Percentiles rank a stretch among this genome's conserved stretches.
phyloP scores from a whole-genome alignment of 306 rosid genomes.

The Cucurbita moschata region DNA sequence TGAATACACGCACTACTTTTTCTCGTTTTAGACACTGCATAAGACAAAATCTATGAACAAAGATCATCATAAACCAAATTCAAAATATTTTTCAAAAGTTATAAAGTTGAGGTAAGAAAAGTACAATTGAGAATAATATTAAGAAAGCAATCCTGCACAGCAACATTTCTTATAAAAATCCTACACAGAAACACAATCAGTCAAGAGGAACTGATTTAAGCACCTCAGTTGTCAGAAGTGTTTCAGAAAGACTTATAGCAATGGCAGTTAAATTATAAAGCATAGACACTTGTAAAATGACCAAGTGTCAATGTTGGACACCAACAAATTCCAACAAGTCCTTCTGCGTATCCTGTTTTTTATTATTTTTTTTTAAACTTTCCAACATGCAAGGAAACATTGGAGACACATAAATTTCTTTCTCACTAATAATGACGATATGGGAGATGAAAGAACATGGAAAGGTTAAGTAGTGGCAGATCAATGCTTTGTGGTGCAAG shows the following conservation, averaged over 20 bases:
- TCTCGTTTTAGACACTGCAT: constrained; percentile 69
- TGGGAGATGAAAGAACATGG: background rate
- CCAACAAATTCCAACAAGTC: background rate
- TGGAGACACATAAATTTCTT: too few species aligned
- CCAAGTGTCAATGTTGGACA: background rate
- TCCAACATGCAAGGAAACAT: too few species aligned
- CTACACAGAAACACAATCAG: background rate
- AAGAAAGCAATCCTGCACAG: background rate
- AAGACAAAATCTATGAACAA: constrained; percentile 1
- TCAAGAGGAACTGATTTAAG: background rate
- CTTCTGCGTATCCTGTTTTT: too few species aligned
- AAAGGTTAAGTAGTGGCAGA: background rate
- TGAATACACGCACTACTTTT: constrained; percentile 67
- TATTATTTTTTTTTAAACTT: too few species aligned
- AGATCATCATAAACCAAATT: background rate
- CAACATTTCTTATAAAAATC: background rate
- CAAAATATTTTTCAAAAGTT: background rate
- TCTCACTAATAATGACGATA: background rate
- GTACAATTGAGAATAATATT: background rate
- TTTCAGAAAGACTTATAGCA: background rate
- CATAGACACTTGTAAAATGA: background rate
- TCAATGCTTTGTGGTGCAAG: background rate
- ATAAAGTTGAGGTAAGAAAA: background rate
- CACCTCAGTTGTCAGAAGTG: background rate
- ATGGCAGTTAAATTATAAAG: background rate